Percentiles rank a stretch among this genome's conserved stretches.
Evolutionary conservation across 2,329 filamentous ascomycete genomes (phyloP).

Genomic region (Exophiala viscosa): DNA sequence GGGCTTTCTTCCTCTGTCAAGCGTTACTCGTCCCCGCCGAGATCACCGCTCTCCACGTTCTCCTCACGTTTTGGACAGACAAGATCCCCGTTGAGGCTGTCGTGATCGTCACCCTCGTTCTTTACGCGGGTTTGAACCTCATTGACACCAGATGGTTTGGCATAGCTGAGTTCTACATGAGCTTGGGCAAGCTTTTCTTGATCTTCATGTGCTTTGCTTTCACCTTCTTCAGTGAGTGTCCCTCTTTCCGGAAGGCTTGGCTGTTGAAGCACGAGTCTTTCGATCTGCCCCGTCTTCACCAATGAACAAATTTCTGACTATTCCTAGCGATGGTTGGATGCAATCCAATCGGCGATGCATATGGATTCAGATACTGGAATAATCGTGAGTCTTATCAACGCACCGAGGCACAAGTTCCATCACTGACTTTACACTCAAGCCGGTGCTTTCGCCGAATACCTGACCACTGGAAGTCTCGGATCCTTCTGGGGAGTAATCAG

Average conservation of each 20-base stretch:
- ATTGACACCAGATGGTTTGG: slow-evolving; percentile 47
- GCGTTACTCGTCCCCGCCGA: slow-evolving; percentile 38
- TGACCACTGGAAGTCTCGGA: slow-evolving; percentile 63
- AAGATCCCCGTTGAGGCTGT: slow-evolving; percentile 37
- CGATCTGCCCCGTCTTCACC: too few relatives aligned
- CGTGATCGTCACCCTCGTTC: slow-evolving; percentile 35
- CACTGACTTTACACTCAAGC: slow-evolving; percentile 31
- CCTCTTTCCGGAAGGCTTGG: too few relatives aligned
- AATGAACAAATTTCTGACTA: too few relatives aligned
- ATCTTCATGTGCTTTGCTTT: slow-evolving; percentile 61
- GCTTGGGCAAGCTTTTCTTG: slow-evolving; percentile 48
- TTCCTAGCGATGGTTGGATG: slow-evolving; percentile 64
- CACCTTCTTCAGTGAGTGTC: slow-evolving; percentile 41
- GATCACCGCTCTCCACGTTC: slow-evolving; percentile 39
- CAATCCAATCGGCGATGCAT: slow-evolving; percentile 67
- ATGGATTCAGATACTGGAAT: slow-evolving; percentile 68
- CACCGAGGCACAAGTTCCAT: neutral
- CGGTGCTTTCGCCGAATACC: slow-evolving; percentile 66
- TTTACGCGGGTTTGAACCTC: slow-evolving; percentile 42
- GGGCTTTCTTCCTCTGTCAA: slow-evolving; percentile 46
- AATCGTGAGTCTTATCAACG: slow-evolving; percentile 35
- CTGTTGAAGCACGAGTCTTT: too few relatives aligned
- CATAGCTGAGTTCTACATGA: slow-evolving; percentile 52
- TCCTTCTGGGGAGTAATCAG: slow-evolving; percentile 71
- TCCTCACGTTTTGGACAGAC: slow-evolving; percentile 38